A percentile compares a stretch with the other conserved stretches of the same genome.
Conservation (phyloP, 441 rosid genomes). For the Macaranga tanarius region DNA sequence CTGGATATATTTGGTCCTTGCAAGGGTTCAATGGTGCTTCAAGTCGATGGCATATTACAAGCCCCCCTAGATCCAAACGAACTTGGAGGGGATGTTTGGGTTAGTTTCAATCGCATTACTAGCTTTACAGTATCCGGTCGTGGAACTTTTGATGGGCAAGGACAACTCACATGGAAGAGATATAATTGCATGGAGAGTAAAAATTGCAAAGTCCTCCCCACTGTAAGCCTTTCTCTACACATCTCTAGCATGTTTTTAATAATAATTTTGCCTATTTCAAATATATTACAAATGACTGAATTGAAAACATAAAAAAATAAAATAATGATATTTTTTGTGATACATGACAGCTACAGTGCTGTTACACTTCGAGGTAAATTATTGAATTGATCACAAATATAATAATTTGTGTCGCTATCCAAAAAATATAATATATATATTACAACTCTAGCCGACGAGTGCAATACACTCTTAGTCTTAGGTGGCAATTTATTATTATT, state of each 20-base stretch:
- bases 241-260: constrained; percentile 43
- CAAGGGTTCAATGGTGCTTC: background rate
- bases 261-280: too few relatives aligned
- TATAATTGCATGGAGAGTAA: constrained; percentile 17
- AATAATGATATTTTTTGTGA: too few relatives aligned
- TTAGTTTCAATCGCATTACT: constrained; percentile 29
- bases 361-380: too few relatives aligned
- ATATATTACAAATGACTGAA: too few relatives aligned
- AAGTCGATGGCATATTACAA: background rate
- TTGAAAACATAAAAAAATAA: too few relatives aligned
- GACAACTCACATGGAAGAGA: constrained; percentile 27
- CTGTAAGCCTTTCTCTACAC: constrained; percentile 19
- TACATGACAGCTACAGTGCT: too few relatives aligned
- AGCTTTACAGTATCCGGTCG: constrained; percentile 30
- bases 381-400: too few relatives aligned
- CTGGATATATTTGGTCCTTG: constrained; percentile 1
- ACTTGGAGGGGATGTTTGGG: constrained; percentile 35
- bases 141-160: constrained; percentile 27
- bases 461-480: too few relatives aligned
- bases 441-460: too few relatives aligned
- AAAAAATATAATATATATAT: too few relatives aligned
- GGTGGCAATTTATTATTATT: too few relatives aligned
- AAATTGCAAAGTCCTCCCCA: constrained; percentile 25
- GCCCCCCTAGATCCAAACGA: background rate
- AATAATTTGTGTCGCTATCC: too few relatives aligned